Evolutionary conservation across 2,329 filamentous ascomycete species (phyloP), one percentile per base, ranked within the genome.

Genomic region (Diplodia scrobiculata): DNA sequence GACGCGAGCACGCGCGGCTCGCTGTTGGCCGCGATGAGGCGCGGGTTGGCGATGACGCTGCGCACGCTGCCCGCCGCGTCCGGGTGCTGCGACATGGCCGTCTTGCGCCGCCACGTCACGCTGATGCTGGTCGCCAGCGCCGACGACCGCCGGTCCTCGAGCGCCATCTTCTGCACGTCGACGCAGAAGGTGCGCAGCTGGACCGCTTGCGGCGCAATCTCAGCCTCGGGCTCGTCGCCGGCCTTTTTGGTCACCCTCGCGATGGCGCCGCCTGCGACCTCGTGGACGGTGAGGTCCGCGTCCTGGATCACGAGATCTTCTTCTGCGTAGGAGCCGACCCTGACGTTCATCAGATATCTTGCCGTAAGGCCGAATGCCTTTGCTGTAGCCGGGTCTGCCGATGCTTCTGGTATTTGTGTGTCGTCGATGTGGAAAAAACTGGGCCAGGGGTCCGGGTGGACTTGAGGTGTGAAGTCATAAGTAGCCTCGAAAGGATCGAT

Each of bases 401-500:
- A 72, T 2, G 69, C 66, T 11, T 76, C 72, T 13, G 79, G 76
- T 38, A 69, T 68, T 50, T 76, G 72, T 9, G 72, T 72, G n/a
- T 78, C 73, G 47, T 87, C 84, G 19, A 85, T 80, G 63, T 87
- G 84, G 76, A 98, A 99, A 71, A 96, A 88, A 74, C 89, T 92
- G 0, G 95, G 93, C 94, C 95, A 99, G 2, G 87, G 83, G 58
- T 90, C 88, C 0, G 84, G 77, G 75, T 97, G 90, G 3, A 97
- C 82, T 10, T 90, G 86, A 11, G 95, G 92, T 13, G 89, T 84
- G 68, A 98, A 87, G 68, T 96, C 91, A 76, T 96, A 97, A 72
- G 91, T 95, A 17, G 92, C 91, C 78, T 97, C 92, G 72, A 99
- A 98, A 0, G 94, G 92, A 59, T 87, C 89, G 64, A 91, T 87